phyloP scores from a whole-genome alignment of 2,329 filamentous ascomycete genomes.

The Fusarium sp. region DNA sequence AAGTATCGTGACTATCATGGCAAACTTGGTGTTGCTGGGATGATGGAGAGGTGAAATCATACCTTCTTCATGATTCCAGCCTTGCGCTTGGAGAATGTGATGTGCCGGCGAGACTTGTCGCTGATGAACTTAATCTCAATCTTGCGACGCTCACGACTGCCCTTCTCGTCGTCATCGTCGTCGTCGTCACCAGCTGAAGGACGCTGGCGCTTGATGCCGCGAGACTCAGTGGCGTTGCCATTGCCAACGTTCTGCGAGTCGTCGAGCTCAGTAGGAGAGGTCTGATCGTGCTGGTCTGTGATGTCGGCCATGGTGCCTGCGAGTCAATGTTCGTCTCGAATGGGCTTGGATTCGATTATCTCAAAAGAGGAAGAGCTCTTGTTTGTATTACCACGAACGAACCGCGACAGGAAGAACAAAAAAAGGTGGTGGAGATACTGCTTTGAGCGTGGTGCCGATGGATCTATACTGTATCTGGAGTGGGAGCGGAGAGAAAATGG shows the following conservation, averaged over 20 bases:
- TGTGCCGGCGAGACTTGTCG: constrained; percentile 99
- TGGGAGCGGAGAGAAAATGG: constrained; percentile 59
- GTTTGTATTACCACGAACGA: constrained; percentile 55
- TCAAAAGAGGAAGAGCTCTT: constrained; percentile 43
- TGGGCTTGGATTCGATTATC: constrained; percentile 43
- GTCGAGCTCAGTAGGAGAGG: constrained; percentile 79
- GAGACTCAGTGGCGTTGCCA: constrained; percentile 77
- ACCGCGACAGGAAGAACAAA: constrained; percentile 55
- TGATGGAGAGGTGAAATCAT: constrained; percentile 51
- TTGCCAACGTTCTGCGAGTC: constrained; percentile 80
- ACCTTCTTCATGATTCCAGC: constrained; percentile 99
- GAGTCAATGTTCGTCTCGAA: constrained; percentile 38
- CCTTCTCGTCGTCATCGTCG: constrained; percentile 97
- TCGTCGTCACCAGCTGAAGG: constrained; percentile 89
- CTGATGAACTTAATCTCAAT: constrained; percentile 99
- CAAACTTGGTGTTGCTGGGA: constrained; percentile 6
- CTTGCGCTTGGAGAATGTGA: constrained; percentile 99
- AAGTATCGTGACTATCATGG: background rate
- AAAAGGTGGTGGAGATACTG: constrained; percentile 73
- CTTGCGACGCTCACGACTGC: constrained; percentile 96
- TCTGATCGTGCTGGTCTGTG: constrained; percentile 81
- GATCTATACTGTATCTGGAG: constrained; percentile 75
- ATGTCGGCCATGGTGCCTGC: constrained; percentile 78
- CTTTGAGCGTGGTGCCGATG: constrained; percentile 74
- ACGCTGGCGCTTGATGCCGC: constrained; percentile 91